Conservation (phyloP, 164 flowering plant genomes). For the Stephania cephalantha region DNA sequence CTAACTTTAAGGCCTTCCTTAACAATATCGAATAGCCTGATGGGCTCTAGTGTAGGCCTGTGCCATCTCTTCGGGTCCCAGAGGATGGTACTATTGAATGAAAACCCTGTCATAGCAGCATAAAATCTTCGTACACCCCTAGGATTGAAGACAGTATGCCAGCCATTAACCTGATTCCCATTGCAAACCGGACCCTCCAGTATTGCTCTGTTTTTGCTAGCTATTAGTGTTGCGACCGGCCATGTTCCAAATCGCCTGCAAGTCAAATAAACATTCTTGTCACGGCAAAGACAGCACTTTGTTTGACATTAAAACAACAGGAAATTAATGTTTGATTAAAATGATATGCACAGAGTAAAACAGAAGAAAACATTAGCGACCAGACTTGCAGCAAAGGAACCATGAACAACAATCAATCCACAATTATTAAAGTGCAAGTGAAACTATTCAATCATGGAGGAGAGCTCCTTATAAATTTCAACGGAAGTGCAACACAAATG, state of each 20-base stretch:
- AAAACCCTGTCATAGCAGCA: constrained; percentile 76
- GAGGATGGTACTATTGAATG: constrained; percentile 80
- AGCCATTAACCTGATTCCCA: constrained; percentile 66
- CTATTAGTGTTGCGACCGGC: constrained; percentile 53
- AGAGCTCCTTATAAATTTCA: not conserved
- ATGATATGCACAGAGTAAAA: not conserved
- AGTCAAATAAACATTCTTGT: constrained; percentile 10
- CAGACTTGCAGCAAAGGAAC: not conserved
- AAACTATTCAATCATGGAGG: not conserved
- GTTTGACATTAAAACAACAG: not conserved
- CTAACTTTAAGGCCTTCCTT: constrained; percentile 54
- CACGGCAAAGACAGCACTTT: constrained; percentile 6
- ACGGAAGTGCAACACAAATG: not conserved
- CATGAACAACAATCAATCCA: not conserved
- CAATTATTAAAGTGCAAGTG: too few species aligned
- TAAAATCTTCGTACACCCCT: constrained; percentile 52
- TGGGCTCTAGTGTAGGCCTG: constrained; percentile 52
- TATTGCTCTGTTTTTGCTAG: constrained; percentile 22
- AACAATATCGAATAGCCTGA: constrained; percentile 55
- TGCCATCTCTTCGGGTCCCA: constrained; percentile 94
- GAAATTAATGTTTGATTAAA: not conserved
- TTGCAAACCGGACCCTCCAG: constrained; percentile 83
- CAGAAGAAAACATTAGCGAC: not conserved
- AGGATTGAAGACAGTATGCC: constrained; percentile 45
- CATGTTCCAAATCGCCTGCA: constrained; percentile 86